Base-by-base conservation (phyloP, 2,329 filamentous ascomycete species). In the Xylariaceae sp. region DNA sequence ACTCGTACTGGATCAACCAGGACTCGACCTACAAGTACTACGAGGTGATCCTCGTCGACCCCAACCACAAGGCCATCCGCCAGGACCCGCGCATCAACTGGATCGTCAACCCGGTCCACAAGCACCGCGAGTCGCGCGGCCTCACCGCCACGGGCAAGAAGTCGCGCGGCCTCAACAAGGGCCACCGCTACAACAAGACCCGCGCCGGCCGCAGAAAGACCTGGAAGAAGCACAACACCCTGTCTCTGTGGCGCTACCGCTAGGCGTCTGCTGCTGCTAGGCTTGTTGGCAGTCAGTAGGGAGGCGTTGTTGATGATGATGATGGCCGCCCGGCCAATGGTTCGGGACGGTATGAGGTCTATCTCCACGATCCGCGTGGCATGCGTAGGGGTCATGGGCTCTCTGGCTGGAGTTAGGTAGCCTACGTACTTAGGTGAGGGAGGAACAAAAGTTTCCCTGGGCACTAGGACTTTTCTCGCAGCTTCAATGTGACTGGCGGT, bases 1-100 rank as follows among this genome's bases (percentile, higher is more conserved):
- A 98, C 85, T 96, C 90, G 49, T 98, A 98, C 89, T 98, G 93
- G 93, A 87, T 98, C 78, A 98, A 98, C 85, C 88, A 96, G 80
- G 92, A 98, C 77, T 95, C 89, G 44, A 98, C 92, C 72, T 98
- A 96, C 86, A 98, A 98, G 80, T 98, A 98, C 85, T 98, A 80
- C 77, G 92, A 98, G 75, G 82, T 96, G 70, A 96, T 98, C 76
- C 86, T 95, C 63, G 90, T 98, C 65, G 92, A 98, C 76, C 92
- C 92, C 66, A 85, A 93, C 77, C 92, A 98, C 86, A 96, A 96
- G 81, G 92, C 92, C 63, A 98, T 98, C 79, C 92, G 92, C 70
- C 86, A 84, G 64, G 92, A 98, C 69, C 75, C 92, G 61, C 89
- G 92, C 72, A 96, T 98, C 85, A 98, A 94, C 86, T 98, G 92